Evolutionary conservation across 208 protist genomes (phyloP).

Genomic region (Trypanosoma scelopori): DNA sequence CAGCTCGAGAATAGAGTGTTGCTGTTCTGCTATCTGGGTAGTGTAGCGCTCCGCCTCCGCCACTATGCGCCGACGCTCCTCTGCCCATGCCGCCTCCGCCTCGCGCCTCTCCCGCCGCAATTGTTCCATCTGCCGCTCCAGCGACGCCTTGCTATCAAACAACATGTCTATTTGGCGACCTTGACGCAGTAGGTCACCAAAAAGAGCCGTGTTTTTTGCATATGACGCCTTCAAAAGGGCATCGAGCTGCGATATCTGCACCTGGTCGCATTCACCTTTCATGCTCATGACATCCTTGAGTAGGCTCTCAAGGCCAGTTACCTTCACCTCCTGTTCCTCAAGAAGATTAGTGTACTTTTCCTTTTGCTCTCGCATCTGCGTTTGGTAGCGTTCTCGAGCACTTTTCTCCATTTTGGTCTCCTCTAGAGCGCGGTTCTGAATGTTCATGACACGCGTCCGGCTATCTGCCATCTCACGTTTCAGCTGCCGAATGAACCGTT

Average conservation of each 20-base stretch:
- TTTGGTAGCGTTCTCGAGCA: conserved; percentile 56
- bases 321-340: conserved; percentile 62
- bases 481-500: conserved; percentile 87
- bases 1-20: conserved; percentile 79
- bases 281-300: conserved; percentile 73
- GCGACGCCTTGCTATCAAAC: conserved; percentile 50
- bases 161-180: conserved; percentile 71
- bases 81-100: conserved; percentile 51
- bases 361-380: conserved; percentile 55
- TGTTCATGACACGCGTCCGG: conserved; percentile 73
- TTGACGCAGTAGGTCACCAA: conserved; percentile 82
- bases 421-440: conserved; percentile 76
- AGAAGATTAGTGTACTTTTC: conserved; percentile 51
- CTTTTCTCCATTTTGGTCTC: conserved; percentile 55
- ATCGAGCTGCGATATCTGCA: conserved; percentile 84
- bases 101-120: conserved; percentile 60
- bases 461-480: conserved; percentile 87
- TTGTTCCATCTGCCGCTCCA: conserved; percentile 71
- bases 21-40: conserved; percentile 81
- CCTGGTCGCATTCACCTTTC: conserved; percentile 46
- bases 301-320: conserved; percentile 72
- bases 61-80: conserved; percentile 67
- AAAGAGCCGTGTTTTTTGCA: conserved; percentile 81
- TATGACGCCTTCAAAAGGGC: conserved; percentile 81
- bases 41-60: conserved; percentile 66